Percentiles rank a stretch among this genome's conserved stretches.
Evolutionary conservation across 2,329 filamentous ascomycete species (phyloP).

Genomic region (Calcarisporium arbuscula): DNA sequence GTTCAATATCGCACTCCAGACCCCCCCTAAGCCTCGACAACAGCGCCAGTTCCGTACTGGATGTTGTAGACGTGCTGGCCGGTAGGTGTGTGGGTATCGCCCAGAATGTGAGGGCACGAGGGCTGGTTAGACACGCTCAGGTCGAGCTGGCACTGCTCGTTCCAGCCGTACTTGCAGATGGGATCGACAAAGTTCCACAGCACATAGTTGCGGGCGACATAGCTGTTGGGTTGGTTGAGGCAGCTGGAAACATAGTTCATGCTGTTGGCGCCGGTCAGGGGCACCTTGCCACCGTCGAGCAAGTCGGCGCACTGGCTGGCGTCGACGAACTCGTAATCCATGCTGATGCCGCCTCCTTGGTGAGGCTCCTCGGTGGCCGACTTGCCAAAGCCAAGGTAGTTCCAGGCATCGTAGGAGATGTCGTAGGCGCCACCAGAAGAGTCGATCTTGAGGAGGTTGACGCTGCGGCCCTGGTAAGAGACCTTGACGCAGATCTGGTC

Average conservation of each 20-base stretch:
- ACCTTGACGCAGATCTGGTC: slow-evolving; percentile 52
- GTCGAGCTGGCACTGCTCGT: slow-evolving; percentile 45
- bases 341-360: slow-evolving; percentile 43
- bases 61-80: slow-evolving; percentile 44
- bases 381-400: slow-evolving; percentile 47
- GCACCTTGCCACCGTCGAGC: slow-evolving; percentile 43
- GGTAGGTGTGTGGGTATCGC: slow-evolving; percentile 17
- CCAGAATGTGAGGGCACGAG: slow-evolving; percentile 40
- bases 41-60: slow-evolving; percentile 42
- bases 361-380: slow-evolving; percentile 40
- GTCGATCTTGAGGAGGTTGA: slow-evolving; percentile 55
- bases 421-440: slow-evolving; percentile 50
- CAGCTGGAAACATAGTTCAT: slow-evolving; percentile 49
- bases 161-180: slow-evolving; percentile 41
- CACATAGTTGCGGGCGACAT: slow-evolving; percentile 45
- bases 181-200: slow-evolving; percentile 49
- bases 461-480: slow-evolving; percentile 38
- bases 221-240: slow-evolving; percentile 40
- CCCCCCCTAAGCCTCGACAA: too few species aligned
- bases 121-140: slow-evolving; percentile 45
- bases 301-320: slow-evolving; percentile 43
- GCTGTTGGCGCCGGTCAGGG: slow-evolving; percentile 49
- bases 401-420: slow-evolving; percentile 57
- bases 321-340: slow-evolving; percentile 44
- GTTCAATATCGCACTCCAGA: too few species aligned